Evolutionary conservation across 495 filamentous ascomycete genomes (phyloP).

Genomic region (Neurospora sp.): DNA sequence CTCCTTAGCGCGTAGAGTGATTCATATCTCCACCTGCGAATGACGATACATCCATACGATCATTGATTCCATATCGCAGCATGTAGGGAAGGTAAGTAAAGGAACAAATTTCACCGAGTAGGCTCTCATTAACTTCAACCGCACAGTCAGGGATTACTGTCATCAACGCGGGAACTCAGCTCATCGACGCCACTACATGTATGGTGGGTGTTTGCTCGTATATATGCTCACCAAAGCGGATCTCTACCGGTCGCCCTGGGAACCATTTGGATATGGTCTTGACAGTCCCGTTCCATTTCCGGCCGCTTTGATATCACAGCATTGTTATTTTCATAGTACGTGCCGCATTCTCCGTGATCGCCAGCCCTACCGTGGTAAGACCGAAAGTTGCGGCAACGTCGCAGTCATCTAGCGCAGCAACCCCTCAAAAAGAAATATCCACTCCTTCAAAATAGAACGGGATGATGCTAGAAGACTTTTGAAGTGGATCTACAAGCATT

Average conservation of each 20-base stretch:
- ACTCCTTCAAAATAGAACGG: background rate
- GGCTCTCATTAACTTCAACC: background rate
- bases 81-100: background rate
- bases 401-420: background rate
- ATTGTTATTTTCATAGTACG: background rate
- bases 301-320: background rate
- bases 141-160: background rate
- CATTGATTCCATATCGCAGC: background rate
- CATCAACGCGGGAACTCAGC: background rate
- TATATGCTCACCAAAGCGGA: background rate
- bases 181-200: background rate
- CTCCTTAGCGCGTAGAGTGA: background rate
- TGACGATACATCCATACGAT: background rate
- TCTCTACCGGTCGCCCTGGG: background rate
- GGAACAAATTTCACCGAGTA: background rate
- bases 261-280: background rate
- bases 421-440: background rate
- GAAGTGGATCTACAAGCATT: background rate
- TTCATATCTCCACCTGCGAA: background rate
- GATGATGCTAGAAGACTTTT: background rate
- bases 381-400: background rate
- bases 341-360: background rate
- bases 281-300: background rate
- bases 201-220: background rate
- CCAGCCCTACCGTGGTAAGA: background rate